Base-by-base conservation (phyloP, 2,329 filamentous ascomycete genomes). In the Ophiocordyceps camponoti-leonardi region DNA sequence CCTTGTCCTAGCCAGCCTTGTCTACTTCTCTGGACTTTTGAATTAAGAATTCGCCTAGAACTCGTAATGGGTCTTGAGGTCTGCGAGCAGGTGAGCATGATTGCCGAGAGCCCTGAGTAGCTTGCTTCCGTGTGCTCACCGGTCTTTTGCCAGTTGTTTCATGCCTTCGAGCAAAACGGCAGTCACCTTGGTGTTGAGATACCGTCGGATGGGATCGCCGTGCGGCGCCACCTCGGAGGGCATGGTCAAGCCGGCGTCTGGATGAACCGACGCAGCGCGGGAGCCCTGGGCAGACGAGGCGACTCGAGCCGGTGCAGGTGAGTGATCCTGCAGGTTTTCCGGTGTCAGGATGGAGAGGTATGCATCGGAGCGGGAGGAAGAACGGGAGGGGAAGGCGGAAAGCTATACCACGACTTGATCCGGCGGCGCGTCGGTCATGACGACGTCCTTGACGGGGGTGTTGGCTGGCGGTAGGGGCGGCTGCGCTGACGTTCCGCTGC, bases 171-270 rank as follows among this genome's bases (percentile, higher is more conserved):
- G 63, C 47, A 87, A 56, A 23, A 74, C 71, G 1, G 75, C 75
- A 0, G 81, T 83, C 39, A 87, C 73, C 53, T 79, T 83, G 43
- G 72, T 69, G 56, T 86, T 86, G 52, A 87, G 62, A 58, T 86
- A 87, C 54, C 76, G 72, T 41, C 83, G 73, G 6, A 77, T 77
- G 1, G 79, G 77, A 20, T 81, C 82, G 42, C 82, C 81, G 54
- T 85, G 79, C 1, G 71, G 62, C 1, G 74, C 69, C 14, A 77
- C 71, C 55, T 81, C 73, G 13, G 70, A 61, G 1, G 78, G 78
- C 59, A 81, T 71, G n/a, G 65, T 61, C 51, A 67, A 68, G 23
- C 61, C 60, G 5, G 67, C 51, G 49, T 79, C 75, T 4, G 75
- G 73, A 48, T 77, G 73, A 42, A 66, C 69, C 28, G 75, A 79